A percentile compares a stretch with the other conserved stretches of the same genome.
phyloP scores from a whole-genome alignment of 2,329 filamentous ascomycete species.

The Huntiella bhutanensis region DNA sequence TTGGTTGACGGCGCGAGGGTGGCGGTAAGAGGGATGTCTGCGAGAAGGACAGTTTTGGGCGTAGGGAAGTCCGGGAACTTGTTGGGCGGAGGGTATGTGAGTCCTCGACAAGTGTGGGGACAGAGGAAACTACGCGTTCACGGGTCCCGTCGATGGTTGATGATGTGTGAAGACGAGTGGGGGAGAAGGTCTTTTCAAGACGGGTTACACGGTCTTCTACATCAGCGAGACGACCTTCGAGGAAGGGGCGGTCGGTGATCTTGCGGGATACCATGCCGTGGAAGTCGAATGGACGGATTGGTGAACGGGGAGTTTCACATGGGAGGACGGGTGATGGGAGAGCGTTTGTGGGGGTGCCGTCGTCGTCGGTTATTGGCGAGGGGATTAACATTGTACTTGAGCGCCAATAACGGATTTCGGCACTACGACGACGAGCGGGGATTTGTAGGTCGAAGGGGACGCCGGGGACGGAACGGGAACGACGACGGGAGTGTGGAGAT shows the following conservation, averaged over 20 bases:
- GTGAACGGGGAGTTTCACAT: slow-evolving; percentile 18
- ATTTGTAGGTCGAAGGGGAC: slow-evolving; percentile 22
- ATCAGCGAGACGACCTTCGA: slow-evolving; percentile 32
- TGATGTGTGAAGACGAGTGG: slow-evolving; percentile 17
- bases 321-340: no score
- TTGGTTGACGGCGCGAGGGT: slow-evolving; percentile 1
- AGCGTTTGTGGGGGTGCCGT: no score
- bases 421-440: slow-evolving; percentile 32
- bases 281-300: slow-evolving; percentile 36
- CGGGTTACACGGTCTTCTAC: slow-evolving; percentile 33
- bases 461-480: slow-evolving; percentile 41
- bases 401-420: slow-evolving; percentile 46
- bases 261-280: slow-evolving; percentile 32
- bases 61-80: not conserved
- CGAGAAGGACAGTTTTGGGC: not conserved
- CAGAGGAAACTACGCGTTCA: no score
- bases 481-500: slow-evolving; percentile 21
- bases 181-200: slow-evolving; percentile 33
- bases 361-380: slow-evolving; percentile 14
- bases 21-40: slow-evolving; percentile 5
- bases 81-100: not conserved
- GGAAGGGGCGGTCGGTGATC: slow-evolving; percentile 34
- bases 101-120: no score
- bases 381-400: slow-evolving; percentile 22
- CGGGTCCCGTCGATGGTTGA: no score